Conservation (phyloP, 2,329 filamentous ascomycete species). For the Colletotrichum sp. region DNA sequence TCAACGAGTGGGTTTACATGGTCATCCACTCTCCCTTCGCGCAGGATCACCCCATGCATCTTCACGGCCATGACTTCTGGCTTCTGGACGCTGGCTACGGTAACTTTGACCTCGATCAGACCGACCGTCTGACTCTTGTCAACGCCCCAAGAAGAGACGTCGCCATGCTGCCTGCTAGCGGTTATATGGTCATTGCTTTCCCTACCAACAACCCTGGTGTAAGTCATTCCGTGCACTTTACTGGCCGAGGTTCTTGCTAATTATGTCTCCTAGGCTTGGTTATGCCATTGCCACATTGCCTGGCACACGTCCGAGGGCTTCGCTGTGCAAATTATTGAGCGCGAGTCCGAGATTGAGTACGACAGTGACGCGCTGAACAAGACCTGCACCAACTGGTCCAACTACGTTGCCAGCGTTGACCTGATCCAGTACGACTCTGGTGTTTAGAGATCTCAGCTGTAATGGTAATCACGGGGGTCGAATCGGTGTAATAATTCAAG, state of each 20-base stretch:
- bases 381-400: slow-evolving; percentile 21
- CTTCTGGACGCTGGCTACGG: slow-evolving; percentile 23
- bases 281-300: slow-evolving; percentile 56
- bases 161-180: slow-evolving; percentile 48
- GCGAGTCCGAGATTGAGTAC: slow-evolving; percentile 23
- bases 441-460: neutral
- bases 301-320: slow-evolving; percentile 42
- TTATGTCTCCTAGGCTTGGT: slow-evolving; percentile 34
- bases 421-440: neutral
- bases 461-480: neutral
- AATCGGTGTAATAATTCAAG: neutral
- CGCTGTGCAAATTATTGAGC: slow-evolving; percentile 28
- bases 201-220: slow-evolving; percentile 53
- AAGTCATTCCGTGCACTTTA: neutral
- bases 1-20: slow-evolving; percentile 34
- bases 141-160: slow-evolving; percentile 61
- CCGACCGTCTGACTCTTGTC: slow-evolving; percentile 2
- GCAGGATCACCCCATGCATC: slow-evolving; percentile 39
- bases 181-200: slow-evolving; percentile 56
- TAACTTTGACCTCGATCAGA: slow-evolving; percentile 16
- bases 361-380: slow-evolving; percentile 11
- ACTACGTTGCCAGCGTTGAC: neutral
- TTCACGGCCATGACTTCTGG: slow-evolving; percentile 41
- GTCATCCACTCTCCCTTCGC: slow-evolving; percentile 27
- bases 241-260: neutral